phyloP scores from a whole-genome alignment of 306 rosid species.

The Quercus bicolor region DNA sequence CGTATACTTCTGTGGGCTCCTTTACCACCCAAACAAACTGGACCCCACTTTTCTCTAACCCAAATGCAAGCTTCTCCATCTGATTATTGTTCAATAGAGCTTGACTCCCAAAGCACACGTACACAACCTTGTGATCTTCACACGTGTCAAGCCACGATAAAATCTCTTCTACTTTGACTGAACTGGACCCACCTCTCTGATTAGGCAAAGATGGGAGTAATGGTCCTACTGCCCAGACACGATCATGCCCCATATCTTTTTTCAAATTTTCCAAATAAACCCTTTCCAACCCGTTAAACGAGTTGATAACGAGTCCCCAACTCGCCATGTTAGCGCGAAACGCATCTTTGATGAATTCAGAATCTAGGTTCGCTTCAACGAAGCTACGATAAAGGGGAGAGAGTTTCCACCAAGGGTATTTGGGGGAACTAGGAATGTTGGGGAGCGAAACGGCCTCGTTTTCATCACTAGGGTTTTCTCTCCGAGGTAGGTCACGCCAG shows the following conservation, averaged over 20 bases:
- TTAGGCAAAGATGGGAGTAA: slow-evolving; percentile 25
- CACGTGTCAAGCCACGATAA: slow-evolving; percentile 42
- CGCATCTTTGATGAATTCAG: slow-evolving; percentile 11
- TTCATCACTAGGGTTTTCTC: background rate
- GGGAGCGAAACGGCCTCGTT: slow-evolving; percentile 32
- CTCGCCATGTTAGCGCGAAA: slow-evolving; percentile 24
- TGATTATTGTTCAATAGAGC: slow-evolving; percentile 19
- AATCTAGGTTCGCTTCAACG: slow-evolving; percentile 20
- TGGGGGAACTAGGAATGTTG: slow-evolving; percentile 31
- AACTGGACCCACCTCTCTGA: slow-evolving; percentile 33
- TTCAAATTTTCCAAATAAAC: slow-evolving; percentile 32
- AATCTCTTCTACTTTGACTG: slow-evolving; percentile 14
- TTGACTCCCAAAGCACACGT: slow-evolving; percentile 49
- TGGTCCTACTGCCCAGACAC: slow-evolving; percentile 56
- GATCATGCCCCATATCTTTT: slow-evolving; percentile 31
- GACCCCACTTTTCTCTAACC: slow-evolving; percentile 46
- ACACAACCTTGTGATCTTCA: slow-evolving; percentile 29
- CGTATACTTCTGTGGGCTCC: slow-evolving; percentile 5
- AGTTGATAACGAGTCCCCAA: slow-evolving; percentile 47
- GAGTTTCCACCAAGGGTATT: slow-evolving; percentile 64
- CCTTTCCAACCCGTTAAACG: slow-evolving; percentile 37
- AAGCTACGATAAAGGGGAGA: slow-evolving; percentile 36
- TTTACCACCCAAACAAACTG: slow-evolving; percentile 40
- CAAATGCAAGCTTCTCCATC: slow-evolving; percentile 20
- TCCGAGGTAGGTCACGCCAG: slow-evolving; percentile 23